Base-by-base conservation (phyloP, 768 basidiomycete genomes). In the Rhizopogon vesiculosus region DNA sequence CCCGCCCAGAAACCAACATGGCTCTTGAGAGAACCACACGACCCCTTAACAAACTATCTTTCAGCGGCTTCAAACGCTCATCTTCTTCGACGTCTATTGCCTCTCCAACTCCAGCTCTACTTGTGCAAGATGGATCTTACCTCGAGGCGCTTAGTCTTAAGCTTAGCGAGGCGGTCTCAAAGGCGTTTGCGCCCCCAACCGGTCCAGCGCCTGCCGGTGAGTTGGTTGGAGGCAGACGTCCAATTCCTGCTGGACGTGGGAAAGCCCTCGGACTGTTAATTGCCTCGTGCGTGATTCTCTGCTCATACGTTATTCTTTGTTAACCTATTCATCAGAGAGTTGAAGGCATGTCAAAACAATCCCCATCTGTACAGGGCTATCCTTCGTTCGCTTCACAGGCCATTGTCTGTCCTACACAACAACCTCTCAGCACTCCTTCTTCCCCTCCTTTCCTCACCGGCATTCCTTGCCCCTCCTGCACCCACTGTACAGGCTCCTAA, bases 161-260 rank as follows among this genome's bases (percentile, higher is more conserved):
- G 65, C 75, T 93, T 44, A 90, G 86, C 64, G 91, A 93, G 69
- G 89, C 87, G 0, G 87, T 90, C 13, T 87, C 88, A 53, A 89
- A 81, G 70, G 85, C 89, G 3, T 75, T 92, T 49, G 76, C 80
- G 19, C 86, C 86, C 60, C 86, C 89, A 13, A 63, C 76, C 2
- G 83, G 84, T 28, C 75, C 84, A 19, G 77, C 78, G 16, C 61
- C 69, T 45, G 68, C 76, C 10, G 70, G 68, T 54, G 89, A 90
- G 57, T 68, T 77, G 41, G 67, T 89, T n/a, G 72, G 73, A 43
- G 89, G 89, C 28, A 87, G 80, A 62, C 80, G 83, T 38, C 85
- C 88, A 12, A 80, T 92, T 58, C 89, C 91, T n/a, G 60, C 76
- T 25, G 89, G 89, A 29, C 82, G 89, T 56, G 91, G 90, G 18